phyloP scores from a whole-genome alignment of 106 monocot species.

The Phalaenopsis aphrodite region DNA sequence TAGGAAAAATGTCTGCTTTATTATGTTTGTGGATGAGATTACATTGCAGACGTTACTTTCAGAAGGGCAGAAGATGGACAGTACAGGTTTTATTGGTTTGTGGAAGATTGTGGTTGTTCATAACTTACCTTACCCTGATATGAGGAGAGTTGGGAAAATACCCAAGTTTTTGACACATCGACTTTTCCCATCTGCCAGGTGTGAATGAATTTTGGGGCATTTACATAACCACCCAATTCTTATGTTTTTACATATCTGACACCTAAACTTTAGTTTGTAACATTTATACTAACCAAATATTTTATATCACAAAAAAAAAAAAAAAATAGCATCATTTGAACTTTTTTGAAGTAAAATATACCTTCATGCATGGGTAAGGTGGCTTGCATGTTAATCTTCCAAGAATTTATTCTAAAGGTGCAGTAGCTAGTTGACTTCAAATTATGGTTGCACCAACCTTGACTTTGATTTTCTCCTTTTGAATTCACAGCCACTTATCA shows the following conservation, averaged over 20 bases:
- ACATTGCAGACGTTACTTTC: constrained; percentile 63
- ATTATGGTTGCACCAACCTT: background rate
- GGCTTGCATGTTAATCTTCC: no score
- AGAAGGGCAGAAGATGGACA: constrained; percentile 72
- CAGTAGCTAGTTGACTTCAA: background rate
- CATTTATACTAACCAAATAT: no score
- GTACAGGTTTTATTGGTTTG: constrained; percentile 60
- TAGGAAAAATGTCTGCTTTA: constrained; percentile 81
- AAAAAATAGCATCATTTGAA: no score
- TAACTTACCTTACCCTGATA: constrained; percentile 72
- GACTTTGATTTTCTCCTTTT: background rate
- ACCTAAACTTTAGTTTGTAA: no score
- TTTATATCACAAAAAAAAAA: no score
- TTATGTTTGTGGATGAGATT: constrained; percentile 85
- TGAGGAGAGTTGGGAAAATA: constrained; percentile 90
- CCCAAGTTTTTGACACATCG: constrained; percentile 83
- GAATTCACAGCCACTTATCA: no score
- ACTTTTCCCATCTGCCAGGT: constrained; percentile 90
- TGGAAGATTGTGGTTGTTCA: constrained; percentile 80
- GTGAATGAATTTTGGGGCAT: background rate
- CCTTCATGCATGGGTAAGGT: no score
- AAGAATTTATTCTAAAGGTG: background rate
- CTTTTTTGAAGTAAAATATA: no score
- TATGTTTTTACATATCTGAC: no score
- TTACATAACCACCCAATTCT: no score